Conservation (phyloP, 1,284 basidiomycete species). For the Porodaedalea pini region DNA sequence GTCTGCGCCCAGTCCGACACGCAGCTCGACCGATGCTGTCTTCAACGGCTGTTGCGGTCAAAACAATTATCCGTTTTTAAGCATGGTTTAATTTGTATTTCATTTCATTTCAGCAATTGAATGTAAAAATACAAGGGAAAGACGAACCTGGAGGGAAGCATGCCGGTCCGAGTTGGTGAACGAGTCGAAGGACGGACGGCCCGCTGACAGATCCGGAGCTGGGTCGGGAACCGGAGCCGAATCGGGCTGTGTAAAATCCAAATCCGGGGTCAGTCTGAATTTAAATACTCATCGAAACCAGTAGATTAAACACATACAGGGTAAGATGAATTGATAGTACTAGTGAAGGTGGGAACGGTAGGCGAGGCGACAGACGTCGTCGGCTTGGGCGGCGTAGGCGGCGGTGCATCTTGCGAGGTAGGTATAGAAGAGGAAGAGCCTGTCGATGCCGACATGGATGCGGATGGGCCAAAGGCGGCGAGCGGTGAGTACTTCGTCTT, state of each 20-base stretch:
- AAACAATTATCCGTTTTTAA: background rate
- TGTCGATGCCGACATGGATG: background rate
- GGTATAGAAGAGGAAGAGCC: background rate
- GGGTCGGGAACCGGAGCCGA: background rate
- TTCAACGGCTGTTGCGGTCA: constrained; percentile 9
- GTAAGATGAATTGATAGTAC: background rate
- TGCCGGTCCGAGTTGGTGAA: constrained; percentile 4
- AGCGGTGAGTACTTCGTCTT: constrained; percentile 20
- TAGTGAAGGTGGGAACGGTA: background rate
- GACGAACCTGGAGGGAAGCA: constrained; percentile 6
- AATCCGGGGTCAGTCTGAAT: background rate
- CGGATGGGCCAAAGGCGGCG: constrained; percentile 16
- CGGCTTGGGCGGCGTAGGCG: background rate
- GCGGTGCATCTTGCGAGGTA: background rate
- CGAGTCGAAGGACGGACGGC: background rate
- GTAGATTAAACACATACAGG: background rate
- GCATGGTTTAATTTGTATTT: background rate
- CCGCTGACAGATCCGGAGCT: background rate
- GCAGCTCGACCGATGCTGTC: constrained; percentile 18
- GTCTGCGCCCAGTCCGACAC: constrained; percentile 7
- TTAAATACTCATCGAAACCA: background rate
- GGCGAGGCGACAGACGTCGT: background rate
- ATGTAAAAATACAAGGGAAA: background rate
- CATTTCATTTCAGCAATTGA: background rate
- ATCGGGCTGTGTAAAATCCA: background rate